phyloP scores from a whole-genome alignment of 306 rosid species.

The Acacia crassicarpa region DNA sequence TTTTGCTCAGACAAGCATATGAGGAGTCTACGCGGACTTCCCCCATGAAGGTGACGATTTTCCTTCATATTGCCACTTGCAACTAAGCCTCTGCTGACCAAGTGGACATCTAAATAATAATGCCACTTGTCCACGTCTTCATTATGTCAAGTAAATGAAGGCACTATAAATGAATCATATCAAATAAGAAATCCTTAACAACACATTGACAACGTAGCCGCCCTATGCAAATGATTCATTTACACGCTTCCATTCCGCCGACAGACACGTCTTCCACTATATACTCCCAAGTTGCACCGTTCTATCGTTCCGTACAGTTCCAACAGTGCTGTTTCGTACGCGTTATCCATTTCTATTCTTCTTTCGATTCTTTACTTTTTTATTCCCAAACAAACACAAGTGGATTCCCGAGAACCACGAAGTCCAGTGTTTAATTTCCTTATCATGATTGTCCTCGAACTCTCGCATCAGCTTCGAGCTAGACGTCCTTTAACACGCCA shows the following conservation, averaged over 20 bases:
- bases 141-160: not conserved
- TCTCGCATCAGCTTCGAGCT: conserved; percentile 27
- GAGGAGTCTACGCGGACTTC: not conserved
- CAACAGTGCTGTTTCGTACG: not conserved
- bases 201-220: not conserved
- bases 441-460: not conserved
- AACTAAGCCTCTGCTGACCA: not conserved
- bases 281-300: too few relatives aligned
- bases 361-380: not conserved
- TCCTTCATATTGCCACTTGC: not conserved
- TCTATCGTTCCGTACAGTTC: not conserved
- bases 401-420: not conserved
- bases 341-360: not conserved
- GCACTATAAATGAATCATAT: too few relatives aligned
- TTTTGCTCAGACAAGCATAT: not conserved
- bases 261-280: not conserved
- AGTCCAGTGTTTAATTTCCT: not conserved
- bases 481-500: not conserved
- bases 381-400: not conserved
- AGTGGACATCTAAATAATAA: not conserved
- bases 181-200: not conserved
- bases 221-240: not conserved
- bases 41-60: too few relatives aligned
- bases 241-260: not conserved
- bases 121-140: not conserved